Evolutionary conservation across 1,284 basidiomycete genomes (phyloP).

Genomic region (Rhodofomes roseus): DNA sequence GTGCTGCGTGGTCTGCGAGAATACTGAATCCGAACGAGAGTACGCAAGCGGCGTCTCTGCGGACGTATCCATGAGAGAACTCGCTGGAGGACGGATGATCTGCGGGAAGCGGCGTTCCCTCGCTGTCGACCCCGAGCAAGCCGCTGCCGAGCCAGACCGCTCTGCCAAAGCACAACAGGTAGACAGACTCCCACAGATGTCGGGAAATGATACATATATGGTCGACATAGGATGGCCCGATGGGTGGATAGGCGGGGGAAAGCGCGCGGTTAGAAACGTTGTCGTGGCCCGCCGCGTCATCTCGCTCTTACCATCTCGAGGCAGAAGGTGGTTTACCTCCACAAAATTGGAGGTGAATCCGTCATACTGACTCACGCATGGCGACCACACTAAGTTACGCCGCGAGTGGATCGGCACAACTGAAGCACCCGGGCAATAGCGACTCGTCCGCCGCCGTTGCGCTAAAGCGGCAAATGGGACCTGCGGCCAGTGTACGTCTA

Average conservation of each 20-base stretch:
- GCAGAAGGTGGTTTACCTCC: not conserved
- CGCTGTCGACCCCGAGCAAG: constrained; percentile 1
- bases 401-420: not conserved
- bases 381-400: not conserved
- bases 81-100: not conserved
- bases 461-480: not conserved
- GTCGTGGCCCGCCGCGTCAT: not conserved
- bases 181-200: not conserved
- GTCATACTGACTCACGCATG: not conserved
- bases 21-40: not conserved
- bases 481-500: not conserved
- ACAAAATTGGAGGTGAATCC: not conserved
- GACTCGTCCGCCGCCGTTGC: not conserved
- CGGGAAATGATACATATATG: not conserved
- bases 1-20: not conserved
- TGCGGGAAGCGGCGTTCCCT: not conserved
- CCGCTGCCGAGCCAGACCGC: not conserved
- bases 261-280: not conserved
- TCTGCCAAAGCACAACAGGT: not conserved
- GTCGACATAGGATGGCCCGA: too few species aligned
- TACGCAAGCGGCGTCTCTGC: not conserved
- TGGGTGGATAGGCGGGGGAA: not conserved
- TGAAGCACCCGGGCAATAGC: not conserved
- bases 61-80: not conserved
- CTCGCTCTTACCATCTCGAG: not conserved